Evolutionary conservation across 1,284 basidiomycete genomes (phyloP), one percentile per base, ranked within the genome.

Genomic region (Marasmius fiardii): DNA sequence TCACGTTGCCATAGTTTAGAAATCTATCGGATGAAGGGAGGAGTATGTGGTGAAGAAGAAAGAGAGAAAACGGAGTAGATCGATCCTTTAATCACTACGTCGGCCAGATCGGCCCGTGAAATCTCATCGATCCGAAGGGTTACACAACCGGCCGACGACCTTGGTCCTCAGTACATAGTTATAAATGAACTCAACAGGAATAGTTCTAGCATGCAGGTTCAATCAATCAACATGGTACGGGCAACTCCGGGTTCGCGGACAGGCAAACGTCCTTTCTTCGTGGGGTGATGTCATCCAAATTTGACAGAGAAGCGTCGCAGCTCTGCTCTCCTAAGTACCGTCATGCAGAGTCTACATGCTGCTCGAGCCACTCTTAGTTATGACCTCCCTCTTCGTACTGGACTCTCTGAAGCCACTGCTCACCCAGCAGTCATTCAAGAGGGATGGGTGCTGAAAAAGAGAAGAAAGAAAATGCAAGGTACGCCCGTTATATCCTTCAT

Each of bases 391-490:
- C 45, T 56, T n/a, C 34, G 20, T 28, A 3, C 51, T 12, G 37
- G 31, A 10, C 10, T 45, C 6, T 34, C 23, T 41, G 34, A 37
- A n/a, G 23, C 33, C 20, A 52, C 59, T 48, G 61, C 57, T 20
- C 43, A 53, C 47, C 62, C 68, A 21, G 63, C 62, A 23, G 66
- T 85, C 51, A 63, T 88, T 1, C 77, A 73, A 53, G 77, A 89
- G 63, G 89, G 90, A 72, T 92, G 88, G 88, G 70, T 91, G 2
- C 74, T 92, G 58, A 92, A 92, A 74, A 92, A 92, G 71, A 77
- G 89, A 61, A 75, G 88, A 62, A 91, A 89, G 76, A 90, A 83
- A 72, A 85, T 92, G 85, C 91, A 93, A 75, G 91, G 91, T 84
- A 63, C 39, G n/a, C 16, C 20, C 16, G n/a, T 41, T 41, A n/a